Percentiles rank a stretch among this genome's conserved stretches.
Evolutionary conservation across 164 flowering plant genomes (phyloP).

Genomic region (Cinnamomum chago): DNA sequence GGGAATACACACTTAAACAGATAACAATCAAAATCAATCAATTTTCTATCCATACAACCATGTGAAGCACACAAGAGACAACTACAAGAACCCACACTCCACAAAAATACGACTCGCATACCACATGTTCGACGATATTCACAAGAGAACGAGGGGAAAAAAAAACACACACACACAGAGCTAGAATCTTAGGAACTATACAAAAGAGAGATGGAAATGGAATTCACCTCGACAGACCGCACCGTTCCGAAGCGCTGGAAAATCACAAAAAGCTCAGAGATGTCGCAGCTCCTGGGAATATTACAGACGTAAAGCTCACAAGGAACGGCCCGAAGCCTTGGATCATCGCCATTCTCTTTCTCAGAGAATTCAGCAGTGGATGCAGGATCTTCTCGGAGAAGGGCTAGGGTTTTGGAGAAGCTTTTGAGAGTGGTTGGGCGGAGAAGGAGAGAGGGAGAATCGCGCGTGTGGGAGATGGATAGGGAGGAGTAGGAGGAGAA

Average conservation of each 20-base stretch:
- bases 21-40: background rate
- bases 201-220: background rate
- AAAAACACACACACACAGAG: background rate
- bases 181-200: background rate
- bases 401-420: slow-evolving; percentile 7
- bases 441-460: background rate
- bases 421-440: background rate
- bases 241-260: slow-evolving; percentile 39
- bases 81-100: background rate
- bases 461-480: background rate
- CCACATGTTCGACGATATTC: background rate
- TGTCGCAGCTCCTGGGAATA: slow-evolving; percentile 37
- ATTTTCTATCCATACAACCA: background rate
- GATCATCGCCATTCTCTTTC: background rate
- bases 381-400: background rate
- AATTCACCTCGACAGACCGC: slow-evolving; percentile 31
- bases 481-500: background rate
- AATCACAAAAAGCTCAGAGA: slow-evolving; percentile 27
- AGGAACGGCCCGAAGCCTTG: slow-evolving; percentile 4
- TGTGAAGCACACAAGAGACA: background rate
- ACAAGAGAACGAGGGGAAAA: background rate
- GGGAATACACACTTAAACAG: background rate
- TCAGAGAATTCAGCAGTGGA: background rate
- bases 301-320: slow-evolving; percentile 42
- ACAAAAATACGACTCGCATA: background rate